Evolutionary conservation across 768 basidiomycete species (phyloP), one percentile per base, ranked within the genome.

Genomic region (Boletus rubescentipes): DNA sequence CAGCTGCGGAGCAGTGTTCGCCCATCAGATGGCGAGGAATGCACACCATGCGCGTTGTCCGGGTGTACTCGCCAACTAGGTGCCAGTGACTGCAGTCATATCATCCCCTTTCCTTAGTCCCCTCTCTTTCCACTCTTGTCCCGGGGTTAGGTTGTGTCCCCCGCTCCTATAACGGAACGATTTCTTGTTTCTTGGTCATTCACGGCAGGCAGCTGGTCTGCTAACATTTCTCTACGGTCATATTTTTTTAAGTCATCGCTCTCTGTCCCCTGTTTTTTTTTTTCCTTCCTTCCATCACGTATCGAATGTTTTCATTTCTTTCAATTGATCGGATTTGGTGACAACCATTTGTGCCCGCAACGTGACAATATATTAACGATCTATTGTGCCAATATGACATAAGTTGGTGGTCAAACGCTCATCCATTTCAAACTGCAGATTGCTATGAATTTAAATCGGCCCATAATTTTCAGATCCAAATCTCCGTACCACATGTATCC

Each of bases 1-100:
- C 10, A 56, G 42, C 23, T 68, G 67, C 12, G 67, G 67, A 12
- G 11, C 44, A 10, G 50, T 34, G 11, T 68, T 67, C 58, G 5
- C 21, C 1, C 39, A 51, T 9, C 53, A 58, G 50, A 9, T n/a
- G 15, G 40, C 26, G 41, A 67, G 67, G 48, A 55, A 69, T 14
- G 20, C 31, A 12, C 67, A 68, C 42, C 34, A 57, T 35, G 36
- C 30, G 11, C 54, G 34, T 43, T 68, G 67, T 26, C 18, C 9
- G 35, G 31, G 10, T 5, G 10, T 16, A 20, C 45, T 43, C 18
- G 14, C 36, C 43, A 49, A 47, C 9, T 48, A 49, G 54, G 46
- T 53, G 26, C 3, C 26, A 26, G 26, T n/a, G 35, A 50, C 39
- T 38, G 45, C 23, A 40, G 14, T 8, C 36, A 46, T 30, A 34